Conservation (phyloP, 2,329 filamentous ascomycete species). For the Penicillium sp. region DNA sequence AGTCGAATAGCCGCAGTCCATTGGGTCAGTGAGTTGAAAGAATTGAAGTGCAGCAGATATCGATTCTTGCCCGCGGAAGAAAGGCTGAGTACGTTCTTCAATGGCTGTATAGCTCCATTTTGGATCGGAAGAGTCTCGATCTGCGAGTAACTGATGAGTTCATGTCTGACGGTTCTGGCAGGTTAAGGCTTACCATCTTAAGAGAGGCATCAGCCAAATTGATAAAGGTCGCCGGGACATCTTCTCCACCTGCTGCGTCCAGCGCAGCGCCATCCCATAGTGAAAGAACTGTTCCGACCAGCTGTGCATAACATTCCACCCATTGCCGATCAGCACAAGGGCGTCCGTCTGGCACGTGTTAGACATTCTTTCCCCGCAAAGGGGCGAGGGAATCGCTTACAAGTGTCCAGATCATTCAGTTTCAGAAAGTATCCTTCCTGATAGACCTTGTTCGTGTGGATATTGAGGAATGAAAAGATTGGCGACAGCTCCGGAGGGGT, state of each 20-base stretch:
- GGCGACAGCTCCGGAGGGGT: constrained; percentile 90
- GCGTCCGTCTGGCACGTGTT: constrained; percentile 66
- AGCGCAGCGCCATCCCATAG: constrained; percentile 93
- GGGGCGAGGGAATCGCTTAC: constrained; percentile 54
- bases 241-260: constrained; percentile 79
- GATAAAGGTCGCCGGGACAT: constrained; percentile 88
- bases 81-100: constrained; percentile 93
- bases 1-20: constrained; percentile 95
- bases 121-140: constrained; percentile 87
- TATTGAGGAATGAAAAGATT: constrained; percentile 91
- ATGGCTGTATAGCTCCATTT: constrained; percentile 69
- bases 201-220: constrained; percentile 97
- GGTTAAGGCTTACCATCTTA: constrained; percentile 71
- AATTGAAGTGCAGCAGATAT: constrained; percentile 95
- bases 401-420: constrained; percentile 86
- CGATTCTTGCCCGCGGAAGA: constrained; percentile 95
- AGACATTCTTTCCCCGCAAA: constrained; percentile 18
- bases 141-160: constrained; percentile 41
- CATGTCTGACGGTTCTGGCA: not conserved
- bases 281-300: constrained; percentile 91
- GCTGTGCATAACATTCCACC: constrained; percentile 95
- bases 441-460: constrained; percentile 93
- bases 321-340: constrained; percentile 83
- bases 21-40: constrained; percentile 84
- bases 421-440: constrained; percentile 98